These are phyloP conservation scores for Sungouiella blattae DNA, from an alignment of 805 yeast genomes.

Conservation along the genomic window DNA sequence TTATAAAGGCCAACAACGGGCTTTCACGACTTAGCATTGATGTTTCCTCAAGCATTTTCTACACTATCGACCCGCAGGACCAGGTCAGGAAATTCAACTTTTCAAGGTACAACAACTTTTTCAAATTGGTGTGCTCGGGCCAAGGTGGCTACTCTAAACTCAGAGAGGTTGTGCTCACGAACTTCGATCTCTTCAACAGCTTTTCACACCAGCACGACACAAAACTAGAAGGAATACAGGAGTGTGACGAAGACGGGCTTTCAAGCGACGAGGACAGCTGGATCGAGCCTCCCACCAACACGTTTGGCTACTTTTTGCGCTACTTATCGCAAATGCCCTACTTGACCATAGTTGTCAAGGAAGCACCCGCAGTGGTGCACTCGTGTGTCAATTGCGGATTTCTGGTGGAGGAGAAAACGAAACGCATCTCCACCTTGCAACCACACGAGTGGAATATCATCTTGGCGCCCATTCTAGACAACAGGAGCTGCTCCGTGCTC, in stretches of 20 bases:
- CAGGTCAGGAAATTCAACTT: constrained; percentile 27
- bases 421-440: constrained; percentile 8
- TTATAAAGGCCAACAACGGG: constrained; percentile 33
- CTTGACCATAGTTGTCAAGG: constrained; percentile 23
- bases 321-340: constrained; percentile 19
- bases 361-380: constrained; percentile 18
- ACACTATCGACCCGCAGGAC: constrained; percentile 14
- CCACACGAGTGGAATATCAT: constrained; percentile 18
- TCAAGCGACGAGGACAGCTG: constrained; percentile 15
- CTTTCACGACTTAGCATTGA: constrained; percentile 44
- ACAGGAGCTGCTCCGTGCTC: constrained; percentile 10
- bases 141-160: constrained; percentile 28
- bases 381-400: constrained; percentile 36
- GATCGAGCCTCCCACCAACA: constrained; percentile 20
- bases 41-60: constrained; percentile 46
- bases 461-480: constrained; percentile 15
- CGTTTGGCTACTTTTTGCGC: constrained; percentile 20
- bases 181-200: constrained; percentile 29
- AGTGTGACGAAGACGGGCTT: constrained; percentile 5
- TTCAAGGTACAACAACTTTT: constrained; percentile 23
- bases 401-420: constrained; percentile 10
- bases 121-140: constrained; percentile 32
- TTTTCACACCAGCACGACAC: constrained; percentile 14
- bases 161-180: constrained; percentile 22
- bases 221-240: background rate